Evolutionary conservation across 2,329 filamentous ascomycete species (phyloP).

Genomic region (Diaporthe vexans): DNA sequence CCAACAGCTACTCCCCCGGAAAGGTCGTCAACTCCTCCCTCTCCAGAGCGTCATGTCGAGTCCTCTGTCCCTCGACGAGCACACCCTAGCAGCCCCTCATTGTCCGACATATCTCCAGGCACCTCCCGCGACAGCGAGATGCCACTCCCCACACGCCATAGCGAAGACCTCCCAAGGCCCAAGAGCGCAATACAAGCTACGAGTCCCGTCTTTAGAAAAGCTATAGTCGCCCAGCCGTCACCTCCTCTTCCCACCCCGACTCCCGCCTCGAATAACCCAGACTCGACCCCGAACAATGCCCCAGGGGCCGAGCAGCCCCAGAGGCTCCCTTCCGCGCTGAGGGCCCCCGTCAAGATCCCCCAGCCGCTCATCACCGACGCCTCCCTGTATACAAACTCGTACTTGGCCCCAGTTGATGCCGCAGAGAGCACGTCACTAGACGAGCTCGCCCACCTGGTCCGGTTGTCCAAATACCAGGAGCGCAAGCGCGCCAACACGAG

Average conservation of each 20-base stretch:
- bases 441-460: constrained; percentile 83
- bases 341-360: constrained; percentile 48
- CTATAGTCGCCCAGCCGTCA: constrained; percentile 63
- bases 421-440: constrained; percentile 78
- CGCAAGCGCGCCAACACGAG: constrained; percentile 82
- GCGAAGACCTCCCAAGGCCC: constrained; percentile 59
- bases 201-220: constrained; percentile 58
- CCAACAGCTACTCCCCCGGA: constrained; percentile 46
- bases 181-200: constrained; percentile 54
- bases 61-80: constrained; percentile 63
- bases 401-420: constrained; percentile 71
- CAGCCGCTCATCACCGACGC: constrained; percentile 75
- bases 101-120: constrained; percentile 49
- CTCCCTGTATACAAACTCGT: constrained; percentile 75
- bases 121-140: constrained; percentile 50
- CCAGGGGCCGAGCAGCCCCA: constrained; percentile 36
- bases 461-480: constrained; percentile 84
- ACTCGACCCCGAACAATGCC: constrained; percentile 43
- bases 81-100: constrained; percentile 69
- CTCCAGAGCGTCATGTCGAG: constrained; percentile 64
- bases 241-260: constrained; percentile 47
- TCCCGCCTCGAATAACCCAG: constrained; percentile 45
- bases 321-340: constrained; percentile 41
- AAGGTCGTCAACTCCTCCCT: constrained; percentile 67
- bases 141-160: constrained; percentile 58